Conservation (phyloP, 2,329 filamentous ascomycete genomes). For the Diaporthe capsici region DNA sequence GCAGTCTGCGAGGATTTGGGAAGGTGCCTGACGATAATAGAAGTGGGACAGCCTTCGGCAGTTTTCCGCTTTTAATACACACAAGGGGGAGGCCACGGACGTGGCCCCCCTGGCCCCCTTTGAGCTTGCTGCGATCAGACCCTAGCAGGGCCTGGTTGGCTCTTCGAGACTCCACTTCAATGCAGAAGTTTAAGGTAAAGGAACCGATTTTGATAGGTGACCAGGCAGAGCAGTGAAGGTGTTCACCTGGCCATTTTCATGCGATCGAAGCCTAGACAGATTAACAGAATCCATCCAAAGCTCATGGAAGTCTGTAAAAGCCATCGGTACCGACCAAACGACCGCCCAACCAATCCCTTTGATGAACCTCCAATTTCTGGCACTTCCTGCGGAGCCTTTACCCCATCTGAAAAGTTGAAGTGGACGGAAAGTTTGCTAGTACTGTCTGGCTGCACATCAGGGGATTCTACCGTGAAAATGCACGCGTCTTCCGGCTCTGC, state of each 20-base stretch:
- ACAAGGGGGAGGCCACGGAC: neutral
- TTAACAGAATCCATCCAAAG: neutral
- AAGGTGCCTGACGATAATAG: neutral
- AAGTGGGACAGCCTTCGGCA: neutral
- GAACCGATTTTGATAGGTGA: neutral
- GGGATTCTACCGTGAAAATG: neutral
- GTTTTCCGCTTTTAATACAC: neutral
- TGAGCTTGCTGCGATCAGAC: constrained; percentile 2
- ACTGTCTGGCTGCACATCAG: no score
- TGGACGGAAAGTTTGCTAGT: no score
- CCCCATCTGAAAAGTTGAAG: neutral
- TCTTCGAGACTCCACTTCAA: neutral
- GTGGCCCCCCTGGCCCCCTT: neutral
- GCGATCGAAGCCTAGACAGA: no score
- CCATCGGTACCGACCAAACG: neutral
- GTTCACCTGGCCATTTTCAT: neutral
- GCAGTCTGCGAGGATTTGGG: neutral
- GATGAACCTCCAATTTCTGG: neutral
- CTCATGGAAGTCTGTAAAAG: neutral
- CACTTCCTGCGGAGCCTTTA: neutral
- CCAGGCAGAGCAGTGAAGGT: neutral
- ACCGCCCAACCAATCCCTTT: neutral
- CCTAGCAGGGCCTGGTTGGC: neutral
- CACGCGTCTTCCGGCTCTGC: neutral
- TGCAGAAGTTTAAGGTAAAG: neutral